Evolutionary conservation across 2,329 filamentous ascomycete genomes (phyloP).

Genomic region (Sarocladium kiliense): DNA sequence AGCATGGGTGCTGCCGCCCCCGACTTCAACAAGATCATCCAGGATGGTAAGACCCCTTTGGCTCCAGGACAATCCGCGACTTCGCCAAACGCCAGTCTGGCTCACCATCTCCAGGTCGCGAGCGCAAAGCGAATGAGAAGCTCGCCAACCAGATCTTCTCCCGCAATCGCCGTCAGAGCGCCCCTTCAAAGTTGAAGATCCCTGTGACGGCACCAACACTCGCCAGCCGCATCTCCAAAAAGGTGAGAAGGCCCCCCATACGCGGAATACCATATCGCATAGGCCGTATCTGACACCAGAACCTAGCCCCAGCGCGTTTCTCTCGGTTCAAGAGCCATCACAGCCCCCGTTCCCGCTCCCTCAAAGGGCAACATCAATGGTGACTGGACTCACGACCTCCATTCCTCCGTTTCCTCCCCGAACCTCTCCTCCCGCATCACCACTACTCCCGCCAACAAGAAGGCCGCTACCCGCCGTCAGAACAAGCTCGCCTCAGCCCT

Average conservation of each 20-base stretch:
- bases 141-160: conserved; percentile 71
- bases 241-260: conserved; percentile 41
- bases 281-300: background rate
- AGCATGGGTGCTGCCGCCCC: conserved; percentile 13
- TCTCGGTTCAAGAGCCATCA: conserved; percentile 18
- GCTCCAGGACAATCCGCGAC: background rate
- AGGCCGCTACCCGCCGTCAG: conserved; percentile 17
- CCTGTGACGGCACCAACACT: conserved; percentile 46
- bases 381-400: conserved; percentile 69
- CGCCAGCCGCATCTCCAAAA: conserved; percentile 68
- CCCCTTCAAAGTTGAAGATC: conserved; percentile 44
- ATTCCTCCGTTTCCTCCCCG: conserved; percentile 36
- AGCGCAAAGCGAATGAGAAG: conserved; percentile 65
- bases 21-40: conserved; percentile 16
- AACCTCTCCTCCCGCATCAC: conserved; percentile 41
- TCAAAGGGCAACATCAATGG: conserved; percentile 54
- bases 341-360: conserved; percentile 24
- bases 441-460: conserved; percentile 27
- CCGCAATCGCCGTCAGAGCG: conserved; percentile 51
- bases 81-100: background rate
- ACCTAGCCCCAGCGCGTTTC: conserved; percentile 18
- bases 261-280: background rate
- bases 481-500: conserved; percentile 40
- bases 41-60: conserved; percentile 10
- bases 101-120: conserved; percentile 42